These are phyloP conservation scores for Fragaria iinumae DNA, from an alignment of 306 rosid genomes.

Conservation along the genomic window DNA sequence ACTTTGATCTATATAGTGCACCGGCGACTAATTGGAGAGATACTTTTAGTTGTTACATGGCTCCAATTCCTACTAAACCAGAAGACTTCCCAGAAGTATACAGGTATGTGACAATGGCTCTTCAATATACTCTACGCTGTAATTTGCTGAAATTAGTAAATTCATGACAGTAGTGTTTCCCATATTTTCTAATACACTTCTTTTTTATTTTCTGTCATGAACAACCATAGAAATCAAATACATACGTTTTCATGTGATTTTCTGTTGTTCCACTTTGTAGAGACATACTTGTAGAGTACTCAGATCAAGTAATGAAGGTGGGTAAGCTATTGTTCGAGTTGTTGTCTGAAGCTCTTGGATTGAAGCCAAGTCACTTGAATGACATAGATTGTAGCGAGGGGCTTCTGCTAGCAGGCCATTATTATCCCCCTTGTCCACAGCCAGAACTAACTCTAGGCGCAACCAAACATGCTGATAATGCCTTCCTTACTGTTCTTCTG, in stretches of 20 bases:
- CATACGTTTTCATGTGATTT: neutral
- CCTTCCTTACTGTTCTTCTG: conserved; percentile 46
- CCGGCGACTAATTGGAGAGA: neutral
- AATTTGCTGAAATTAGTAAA: neutral
- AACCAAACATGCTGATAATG: conserved; percentile 34
- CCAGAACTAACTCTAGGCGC: conserved; percentile 21
- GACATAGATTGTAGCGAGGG: conserved; percentile 20
- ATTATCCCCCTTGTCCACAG: conserved; percentile 27
- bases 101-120: neutral
- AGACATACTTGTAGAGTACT: conserved; percentile 21
- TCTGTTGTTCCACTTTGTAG: neutral
- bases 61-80: neutral
- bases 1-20: conserved; percentile 30
- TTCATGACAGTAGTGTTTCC: neutral
- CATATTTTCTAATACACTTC: neutral
- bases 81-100: neutral
- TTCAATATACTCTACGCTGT: neutral
- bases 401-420: conserved; percentile 1
- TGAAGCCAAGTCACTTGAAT: conserved; percentile 10
- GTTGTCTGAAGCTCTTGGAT: conserved; percentile 20
- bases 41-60: neutral
- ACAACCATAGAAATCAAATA: neutral
- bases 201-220: neutral
- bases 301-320: conserved; percentile 33
- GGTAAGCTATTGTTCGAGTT: conserved; percentile 27